phyloP scores from a whole-genome alignment of 371 early-diverging fungal genomes.

The Mucor irregularis region DNA sequence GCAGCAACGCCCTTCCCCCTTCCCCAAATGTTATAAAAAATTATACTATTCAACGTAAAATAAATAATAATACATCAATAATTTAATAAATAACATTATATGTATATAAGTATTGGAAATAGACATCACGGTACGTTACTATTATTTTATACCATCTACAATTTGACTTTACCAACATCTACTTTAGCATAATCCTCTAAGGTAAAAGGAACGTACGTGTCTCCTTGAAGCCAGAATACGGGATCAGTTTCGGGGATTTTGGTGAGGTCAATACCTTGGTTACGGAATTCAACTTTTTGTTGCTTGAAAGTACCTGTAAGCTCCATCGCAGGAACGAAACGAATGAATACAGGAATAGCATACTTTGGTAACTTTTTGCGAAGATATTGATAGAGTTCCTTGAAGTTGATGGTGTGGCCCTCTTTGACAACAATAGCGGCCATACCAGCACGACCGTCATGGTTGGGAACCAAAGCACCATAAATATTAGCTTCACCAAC shows the following conservation, averaged over 20 bases:
- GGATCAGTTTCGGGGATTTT: constrained; percentile 34
- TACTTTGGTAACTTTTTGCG: constrained; percentile 58
- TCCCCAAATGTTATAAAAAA: too few species aligned
- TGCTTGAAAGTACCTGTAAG: constrained; percentile 62
- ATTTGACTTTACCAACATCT: constrained; percentile 22
- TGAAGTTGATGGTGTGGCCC: constrained; percentile 25
- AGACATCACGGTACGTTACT: too few species aligned
- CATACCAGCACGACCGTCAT: constrained; percentile 77
- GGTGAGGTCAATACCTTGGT: constrained; percentile 48
- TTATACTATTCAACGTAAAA: too few species aligned
- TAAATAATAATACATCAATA: too few species aligned
- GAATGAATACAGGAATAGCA: constrained; percentile 62
- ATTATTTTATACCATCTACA: constrained; percentile 12
- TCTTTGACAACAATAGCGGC: constrained; percentile 54
- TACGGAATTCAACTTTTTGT: constrained; percentile 47
- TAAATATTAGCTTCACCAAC: constrained; percentile 68
- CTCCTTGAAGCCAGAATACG: constrained; percentile 48
- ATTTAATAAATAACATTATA: too few species aligned
- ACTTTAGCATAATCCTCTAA: constrained; percentile 23
- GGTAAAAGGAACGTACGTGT: constrained; percentile 50
- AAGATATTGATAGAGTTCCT: constrained; percentile 31
- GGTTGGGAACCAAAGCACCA: constrained; percentile 47
- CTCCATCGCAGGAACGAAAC: constrained; percentile 46
- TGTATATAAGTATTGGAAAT: too few species aligned
- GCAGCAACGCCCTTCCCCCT: too few species aligned